Percentiles rank a stretch among this genome's conserved stretches.
Evolutionary conservation across 2,329 filamentous ascomycete genomes (phyloP).

Genomic region (Talaromyces sp.): DNA sequence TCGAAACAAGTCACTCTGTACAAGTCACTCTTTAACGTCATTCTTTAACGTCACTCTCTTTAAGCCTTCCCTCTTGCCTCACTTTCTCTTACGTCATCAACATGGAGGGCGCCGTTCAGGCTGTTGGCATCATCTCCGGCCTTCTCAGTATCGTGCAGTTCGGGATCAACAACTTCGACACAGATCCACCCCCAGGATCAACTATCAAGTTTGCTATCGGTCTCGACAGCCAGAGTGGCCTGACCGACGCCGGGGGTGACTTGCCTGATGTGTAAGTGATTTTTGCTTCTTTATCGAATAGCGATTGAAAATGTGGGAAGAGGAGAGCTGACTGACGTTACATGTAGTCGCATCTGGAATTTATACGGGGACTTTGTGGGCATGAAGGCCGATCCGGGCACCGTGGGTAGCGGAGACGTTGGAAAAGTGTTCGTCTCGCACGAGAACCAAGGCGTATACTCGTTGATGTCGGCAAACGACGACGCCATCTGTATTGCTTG

Average conservation of each 20-base stretch:
- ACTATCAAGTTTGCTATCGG: background rate
- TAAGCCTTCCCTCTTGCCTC: background rate
- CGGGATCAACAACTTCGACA: background rate
- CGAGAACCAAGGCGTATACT: background rate
- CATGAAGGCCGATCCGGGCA: background rate
- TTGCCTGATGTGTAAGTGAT: background rate
- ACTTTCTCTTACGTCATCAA: background rate
- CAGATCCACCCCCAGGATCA: background rate
- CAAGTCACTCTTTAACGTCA: background rate
- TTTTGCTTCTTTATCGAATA: background rate
- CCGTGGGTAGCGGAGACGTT: background rate
- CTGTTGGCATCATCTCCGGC: background rate
- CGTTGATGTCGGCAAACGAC: background rate
- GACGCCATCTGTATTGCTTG: background rate
- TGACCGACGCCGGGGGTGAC: background rate
- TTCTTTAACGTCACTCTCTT: background rate
- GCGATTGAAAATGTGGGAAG: background rate
- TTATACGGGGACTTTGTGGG: background rate
- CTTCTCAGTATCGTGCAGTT: background rate
- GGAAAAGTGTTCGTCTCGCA: background rate
- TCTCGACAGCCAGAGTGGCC: background rate
- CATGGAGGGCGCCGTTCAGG: background rate
- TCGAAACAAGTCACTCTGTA: background rate
- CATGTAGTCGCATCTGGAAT: background rate
- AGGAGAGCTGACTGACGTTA: too few relatives aligned